Percentiles rank a stretch among this genome's conserved stretches.
phyloP scores from a whole-genome alignment of 768 basidiomycete genomes.

The Trametes cubensis region DNA sequence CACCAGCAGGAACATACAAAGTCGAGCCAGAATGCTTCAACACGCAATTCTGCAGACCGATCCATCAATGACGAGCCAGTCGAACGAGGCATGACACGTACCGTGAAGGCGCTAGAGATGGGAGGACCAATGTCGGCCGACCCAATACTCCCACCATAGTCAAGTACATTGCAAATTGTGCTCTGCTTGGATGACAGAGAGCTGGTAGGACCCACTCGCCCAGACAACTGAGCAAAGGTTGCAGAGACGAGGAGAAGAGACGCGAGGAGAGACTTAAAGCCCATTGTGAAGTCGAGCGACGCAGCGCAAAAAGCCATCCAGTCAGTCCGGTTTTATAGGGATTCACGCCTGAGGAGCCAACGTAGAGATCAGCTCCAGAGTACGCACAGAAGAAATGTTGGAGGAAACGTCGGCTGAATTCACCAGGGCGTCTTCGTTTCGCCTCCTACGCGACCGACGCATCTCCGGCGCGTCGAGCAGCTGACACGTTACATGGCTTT shows the following conservation, averaged over 20 bases:
- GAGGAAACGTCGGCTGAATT: neutral
- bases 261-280: slow-evolving; percentile 18
- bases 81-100: neutral
- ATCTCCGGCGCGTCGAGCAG: slow-evolving; percentile 1
- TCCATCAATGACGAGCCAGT: neutral
- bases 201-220: slow-evolving; percentile 31
- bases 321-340: no score
- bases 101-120: slow-evolving; percentile 32
- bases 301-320: no score
- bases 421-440: neutral
- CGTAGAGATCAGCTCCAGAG: neutral
- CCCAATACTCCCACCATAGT: slow-evolving; percentile 34
- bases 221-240: slow-evolving; percentile 28
- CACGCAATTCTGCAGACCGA: slow-evolving; percentile 28
- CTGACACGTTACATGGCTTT: neutral
- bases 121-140: slow-evolving; percentile 37
- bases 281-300: slow-evolving; percentile 4
- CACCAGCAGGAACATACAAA: slow-evolving; percentile 32
- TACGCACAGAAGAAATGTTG: neutral
- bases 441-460: neutral
- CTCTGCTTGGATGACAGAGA: slow-evolving; percentile 27
- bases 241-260: slow-evolving; percentile 13
- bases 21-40: slow-evolving; percentile 29
- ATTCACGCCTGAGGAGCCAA: no score
- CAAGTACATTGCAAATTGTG: slow-evolving; percentile 34